Base-by-base conservation (phyloP, 2,329 filamentous ascomycete genomes). In the Hypoxylon sp. region DNA sequence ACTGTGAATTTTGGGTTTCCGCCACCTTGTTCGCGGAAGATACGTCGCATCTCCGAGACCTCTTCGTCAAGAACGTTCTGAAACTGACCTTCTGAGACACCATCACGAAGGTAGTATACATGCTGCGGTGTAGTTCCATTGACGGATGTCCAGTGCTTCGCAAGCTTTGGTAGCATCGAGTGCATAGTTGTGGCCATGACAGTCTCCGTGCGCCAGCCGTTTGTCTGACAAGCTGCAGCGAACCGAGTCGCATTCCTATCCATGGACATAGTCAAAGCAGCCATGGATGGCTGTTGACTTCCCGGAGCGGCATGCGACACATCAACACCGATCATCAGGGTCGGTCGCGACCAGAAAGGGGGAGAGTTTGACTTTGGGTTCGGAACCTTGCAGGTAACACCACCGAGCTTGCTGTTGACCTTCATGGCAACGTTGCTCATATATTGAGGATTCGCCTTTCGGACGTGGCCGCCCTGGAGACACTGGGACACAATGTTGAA, bases 351-450 rank as follows among this genome's bases (percentile, higher is more conserved):
- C 73, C 86, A 87, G 68, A 83, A 84, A 2, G 75, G 73, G 17
- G 78, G 75, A 53, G 52, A 79, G 76, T 3, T 54, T 79, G 76
- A n/a, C 6, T 22, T 80, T 48, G 74, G 80, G 57, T 70, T 77
- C 39, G 76, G 68, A 8, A 82, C 77, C 48, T 78, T 84, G 58
- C 83, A 90, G 0, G 94, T 98, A 0, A 88, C 87, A 5, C 96
- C 96, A 13, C 96, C 96, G 2, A 99, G 87, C 83, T 99, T 99
- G 3, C 93, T 92, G 74, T 99, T 98, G 72, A 99, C 90, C 83
- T 99, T 99, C 93, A 99, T 96, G 71, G 90, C 88, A 0, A 99
- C 94, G 69, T 99, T 99, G 0, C 93, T 96, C 75, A 93, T 91
- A 80, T 98, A 98, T 75, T 99, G 96, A 0, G 86, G 86, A 22